Base-by-base conservation (phyloP, 306 rosid species). In the Begonia masoniana region DNA sequence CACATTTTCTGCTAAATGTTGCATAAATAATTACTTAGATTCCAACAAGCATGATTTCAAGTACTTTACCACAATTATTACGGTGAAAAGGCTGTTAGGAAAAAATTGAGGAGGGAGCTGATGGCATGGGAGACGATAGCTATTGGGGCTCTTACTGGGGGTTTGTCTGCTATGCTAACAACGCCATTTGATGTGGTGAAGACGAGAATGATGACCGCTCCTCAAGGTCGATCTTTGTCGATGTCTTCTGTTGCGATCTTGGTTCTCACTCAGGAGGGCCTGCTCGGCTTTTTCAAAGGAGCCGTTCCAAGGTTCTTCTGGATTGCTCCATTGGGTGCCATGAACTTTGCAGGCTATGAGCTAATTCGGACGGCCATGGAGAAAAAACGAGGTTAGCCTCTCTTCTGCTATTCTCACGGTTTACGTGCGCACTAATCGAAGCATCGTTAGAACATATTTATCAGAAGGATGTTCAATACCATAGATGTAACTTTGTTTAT, bases 131-230 rank as follows among this genome's bases (percentile, higher is more conserved):
- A 92, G 77, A 83, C 96, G 55, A 81, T 92, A 49, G 73, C 76
- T 4, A 96, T 92, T 12, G 99, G 99, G 69, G 99, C 99, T 26
- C 60, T 92, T 75, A 83, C 99, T 3, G 99, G 99, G 3, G 99
- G 99, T 53, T 71, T 92, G 72, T 86, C 99, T 4, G 95, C 96
- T 39, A 95, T 92, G 39, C 81, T 76, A 41, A 86, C 99, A 1
- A 92, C 99, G 6, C 99, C 99, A 5, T 92, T 86, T 53, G 99
- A 92, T 69, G 99, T 92, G 62, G 84, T 92, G 99, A 92, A 92
- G 75, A 92, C 99, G 26, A 73, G 99, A 74, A 92, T 86, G 99
- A 92, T 92, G 99, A 87, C 95, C 8, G 95, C 77, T 19, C 94
- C 39, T 31, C 39, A 66, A 49, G 95, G 96, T 14, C 81, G 78